Base-by-base conservation (phyloP, 345 rosid species). In the Populus tremula region DNA sequence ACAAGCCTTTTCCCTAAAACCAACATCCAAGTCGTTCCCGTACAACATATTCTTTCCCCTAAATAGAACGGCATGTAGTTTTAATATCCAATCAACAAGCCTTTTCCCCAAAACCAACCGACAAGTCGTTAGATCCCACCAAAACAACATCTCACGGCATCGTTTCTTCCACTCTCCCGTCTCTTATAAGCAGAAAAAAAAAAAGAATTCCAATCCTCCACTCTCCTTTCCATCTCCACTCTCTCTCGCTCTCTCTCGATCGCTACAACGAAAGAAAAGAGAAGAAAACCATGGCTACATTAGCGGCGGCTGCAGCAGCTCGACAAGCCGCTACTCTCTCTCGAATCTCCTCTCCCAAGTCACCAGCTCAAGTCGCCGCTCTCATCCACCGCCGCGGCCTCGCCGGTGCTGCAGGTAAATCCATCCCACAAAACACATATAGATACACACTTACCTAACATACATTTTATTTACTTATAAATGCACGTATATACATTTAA, bases 341-440 rank as follows among this genome's bases (percentile, higher is more conserved):
- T 72, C 87, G 90, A 33, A 61, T 84, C 65, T 73, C 86, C 36
- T 76, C 87, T 43, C 73, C 83, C 45, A 69, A 65, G 0, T 7
- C 80, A 2, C 56, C 86, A 2, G 61, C 82, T 38, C 86, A 74
- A 38, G 81, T 88, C 62, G 77, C 85, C 71, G 76, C 87, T 65
- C 80, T 90, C 54, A 41, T 83, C 77, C 91, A 90, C 83, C 89
- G 94, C 73, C 97, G 97, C 13, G 92, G 97, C 75, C 86, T 92
- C 16, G 91, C 97, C 72, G 90, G 93, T 78, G 91, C 98, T 41
- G 94, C 96, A 41, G 97, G 97, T 93, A 87, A 76, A n/a, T 10
- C 14, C 29, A n/a, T 77, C 50, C 18, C 11, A 20, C 18, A 45
- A 41, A 25, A 38, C 53, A 23, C 72, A 6, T 23, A 11, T 8